A percentile compares a stretch with the other conserved stretches of the same genome.
These are phyloP conservation scores for Lolium perenne DNA, from an alignment of 176 grass and related monocot species.

Conservation along the genomic window DNA sequence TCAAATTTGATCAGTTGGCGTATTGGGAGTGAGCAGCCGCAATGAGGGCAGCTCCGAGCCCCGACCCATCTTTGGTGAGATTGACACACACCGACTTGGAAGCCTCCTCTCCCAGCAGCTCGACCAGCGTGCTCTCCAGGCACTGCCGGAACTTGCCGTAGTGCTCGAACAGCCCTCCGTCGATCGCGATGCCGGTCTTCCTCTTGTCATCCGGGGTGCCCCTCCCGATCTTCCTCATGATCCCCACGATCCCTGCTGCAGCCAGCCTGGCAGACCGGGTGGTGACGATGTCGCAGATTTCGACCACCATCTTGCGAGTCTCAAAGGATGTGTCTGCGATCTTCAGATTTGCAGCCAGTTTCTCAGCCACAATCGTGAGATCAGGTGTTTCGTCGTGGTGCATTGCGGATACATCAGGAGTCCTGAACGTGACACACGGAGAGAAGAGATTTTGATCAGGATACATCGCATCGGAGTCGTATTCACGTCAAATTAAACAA, in stretches of 20 bases:
- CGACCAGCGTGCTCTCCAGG: conserved; percentile 67
- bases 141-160: conserved; percentile 71
- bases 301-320: conserved; percentile 63
- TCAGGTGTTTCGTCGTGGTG: conserved; percentile 63
- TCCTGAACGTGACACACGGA: conserved; percentile 31
- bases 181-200: conserved; percentile 66
- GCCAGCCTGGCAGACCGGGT: conserved; percentile 72
- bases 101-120: conserved; percentile 70
- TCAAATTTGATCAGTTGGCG: not conserved
- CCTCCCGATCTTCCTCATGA: conserved; percentile 76
- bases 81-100: conserved; percentile 51
- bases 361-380: conserved; percentile 52
- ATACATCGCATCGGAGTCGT: not conserved
- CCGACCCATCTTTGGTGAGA: conserved; percentile 76
- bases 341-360: conserved; percentile 58
- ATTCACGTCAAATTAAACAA: not conserved
- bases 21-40: conserved; percentile 67
- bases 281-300: conserved; percentile 73
- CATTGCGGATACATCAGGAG: conserved; percentile 61
- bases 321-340: conserved; percentile 56
- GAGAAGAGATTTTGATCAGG: not conserved
- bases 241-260: conserved; percentile 82
- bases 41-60: conserved; percentile 75
- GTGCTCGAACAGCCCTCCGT: conserved; percentile 70
- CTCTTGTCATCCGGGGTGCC: conserved; percentile 40